Evolutionary conservation across 345 rosid species (phyloP), one percentile per base, ranked within the genome.

Genomic region (Anacardium occidentale): DNA sequence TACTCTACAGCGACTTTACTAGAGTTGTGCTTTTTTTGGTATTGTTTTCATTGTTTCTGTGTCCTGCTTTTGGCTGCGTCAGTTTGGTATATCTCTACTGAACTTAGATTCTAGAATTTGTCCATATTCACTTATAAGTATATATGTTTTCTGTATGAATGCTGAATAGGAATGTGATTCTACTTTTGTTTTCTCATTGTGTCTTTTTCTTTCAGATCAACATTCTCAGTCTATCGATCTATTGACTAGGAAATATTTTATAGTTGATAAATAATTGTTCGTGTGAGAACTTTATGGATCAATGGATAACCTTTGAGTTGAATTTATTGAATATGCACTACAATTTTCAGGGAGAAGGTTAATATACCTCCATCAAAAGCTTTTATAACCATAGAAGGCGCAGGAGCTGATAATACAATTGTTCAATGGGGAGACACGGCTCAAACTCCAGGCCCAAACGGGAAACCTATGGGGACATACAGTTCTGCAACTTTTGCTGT

Each of bases 401-500:
- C 88, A 44, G 98, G 99, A 64, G 98, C 98, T 62, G 97, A 91
- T 42, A 86, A 82, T 54, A 92, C 99, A 58, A 85, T 81, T 10
- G 90, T 95, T 62, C 86, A 95, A 80, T 92, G 98, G 98, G 97
- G 97, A 65, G 99, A 95, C 86, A 95, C 93, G 0, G 99, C 99
- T 67, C 88, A 92, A 75, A 92, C 89, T 18, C 91, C 79, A 1
- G 98, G 92, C 7, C 66, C 90, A 4, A 85, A 13, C 68, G 97
- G 99, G 13, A 82, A 75, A 15, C 98, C 90, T 4, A 53, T 91
- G 79, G 99, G 99, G 9, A 92, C 97, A 2, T 89, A 64, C 76
- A 66, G 34, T 58, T 95, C 99, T n/a, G 99, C 99, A 52, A 90
- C 99, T 40, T 95, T 95, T 69, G 93, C 93, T 5, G 97, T 95